These are phyloP conservation scores for Lagenidium giganteum DNA, from an alignment of 352 stramenopile species.

Conservation along the genomic window DNA sequence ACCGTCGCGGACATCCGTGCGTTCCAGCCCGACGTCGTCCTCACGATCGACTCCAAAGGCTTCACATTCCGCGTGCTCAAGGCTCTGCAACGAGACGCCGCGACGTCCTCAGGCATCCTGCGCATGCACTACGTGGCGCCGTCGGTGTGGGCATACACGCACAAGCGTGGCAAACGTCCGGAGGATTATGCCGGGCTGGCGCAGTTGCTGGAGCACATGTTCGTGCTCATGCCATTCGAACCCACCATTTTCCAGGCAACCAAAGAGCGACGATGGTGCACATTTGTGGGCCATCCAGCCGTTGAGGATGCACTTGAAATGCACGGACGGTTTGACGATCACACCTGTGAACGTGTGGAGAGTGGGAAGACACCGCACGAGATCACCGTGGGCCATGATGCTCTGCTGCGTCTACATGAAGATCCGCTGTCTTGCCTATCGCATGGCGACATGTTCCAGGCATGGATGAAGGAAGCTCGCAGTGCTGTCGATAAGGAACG, in stretches of 20 bases:
- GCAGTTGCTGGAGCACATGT: conserved; percentile 52
- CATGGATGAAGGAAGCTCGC: conserved; percentile 16
- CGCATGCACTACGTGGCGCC: conserved; percentile 77
- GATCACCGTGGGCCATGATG: conserved; percentile 7
- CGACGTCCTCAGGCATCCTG: conserved; percentile 16
- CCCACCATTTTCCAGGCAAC: conserved; percentile 30
- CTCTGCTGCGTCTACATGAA: too few species aligned
- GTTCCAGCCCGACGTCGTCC: conserved; percentile 49
- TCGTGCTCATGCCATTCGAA: conserved; percentile 72
- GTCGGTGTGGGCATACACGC: conserved; percentile 70
- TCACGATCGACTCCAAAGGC: conserved; percentile 79
- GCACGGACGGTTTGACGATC: conserved; percentile 28
- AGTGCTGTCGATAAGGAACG: too few species aligned
- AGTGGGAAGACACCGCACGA: background rate
- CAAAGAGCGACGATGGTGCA: conserved; percentile 23
- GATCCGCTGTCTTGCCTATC: too few species aligned
- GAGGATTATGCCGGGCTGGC: conserved; percentile 26
- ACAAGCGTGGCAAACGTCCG: conserved; percentile 25
- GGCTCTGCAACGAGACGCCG: conserved; percentile 22
- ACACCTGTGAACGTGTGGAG: background rate
- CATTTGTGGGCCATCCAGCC: conserved; percentile 64
- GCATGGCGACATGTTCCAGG: conserved; percentile 13
- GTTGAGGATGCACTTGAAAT: conserved; percentile 65
- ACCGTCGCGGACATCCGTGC: conserved; percentile 46
- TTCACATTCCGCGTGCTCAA: conserved; percentile 64